Evolutionary conservation across 1,284 basidiomycete genomes (phyloP), one percentile per base, ranked within the genome.

Genomic region (Moesziomyces sp.): DNA sequence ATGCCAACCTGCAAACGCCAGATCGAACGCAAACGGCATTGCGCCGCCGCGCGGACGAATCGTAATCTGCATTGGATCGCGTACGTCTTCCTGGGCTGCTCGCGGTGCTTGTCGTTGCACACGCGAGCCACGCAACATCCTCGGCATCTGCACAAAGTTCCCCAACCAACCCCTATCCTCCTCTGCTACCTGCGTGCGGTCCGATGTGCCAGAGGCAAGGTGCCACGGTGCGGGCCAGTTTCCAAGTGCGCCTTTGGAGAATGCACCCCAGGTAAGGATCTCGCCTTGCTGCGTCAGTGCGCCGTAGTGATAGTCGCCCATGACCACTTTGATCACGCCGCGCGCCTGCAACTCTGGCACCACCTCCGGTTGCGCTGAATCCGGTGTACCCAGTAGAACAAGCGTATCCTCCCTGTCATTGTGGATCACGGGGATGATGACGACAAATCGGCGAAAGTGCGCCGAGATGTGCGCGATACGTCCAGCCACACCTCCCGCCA

Each of bases 271-370:
- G 7, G 93, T 92, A 44, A 91, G 86, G 24, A 96, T 86, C 74
- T 90, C 88, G 14, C 94, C 94, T 26, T 87, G 84, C 44, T 88
- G 87, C 1, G 93, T 94, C 67, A 97, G 86, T 0, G 94, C 93
- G 26, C 90, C 92, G 77, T 87, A 90, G 85, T 97, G 94, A 84
- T 94, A 95, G 84, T 97, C 93, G 5, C 94, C 94, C 48, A 93
- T 87, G 10, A 91, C 90, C 58, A 94, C 90, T 58, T 92, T 92
- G 69, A 95, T 93, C 58, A 95, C 88, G 43, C 87, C 86, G 66
- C 86, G 88, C 74, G 91, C 88, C 76, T 94, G 92, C 21, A 96
- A 85, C 23, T 87, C 88, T 1, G 91, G 90, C 3, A 92, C 87
- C 64, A 92, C 85, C 35, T 87, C 86, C 3, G 93, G 91, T 2